Conservation (phyloP, 352 stramenopile genomes). For the Pythium coloratum region DNA sequence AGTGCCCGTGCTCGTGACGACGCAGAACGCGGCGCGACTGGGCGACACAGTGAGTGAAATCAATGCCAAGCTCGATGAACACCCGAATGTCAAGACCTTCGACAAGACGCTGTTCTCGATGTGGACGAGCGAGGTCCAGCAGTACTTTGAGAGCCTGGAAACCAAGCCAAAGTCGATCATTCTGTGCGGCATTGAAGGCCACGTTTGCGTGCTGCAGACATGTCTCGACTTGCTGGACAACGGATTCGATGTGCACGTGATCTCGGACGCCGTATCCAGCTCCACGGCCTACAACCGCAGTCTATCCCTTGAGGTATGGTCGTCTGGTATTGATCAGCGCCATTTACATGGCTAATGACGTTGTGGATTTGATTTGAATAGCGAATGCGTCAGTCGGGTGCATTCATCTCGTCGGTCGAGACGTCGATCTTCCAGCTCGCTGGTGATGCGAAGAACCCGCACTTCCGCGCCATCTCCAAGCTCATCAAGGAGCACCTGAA, state of each 20-base stretch:
- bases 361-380: slow-evolving; percentile 24
- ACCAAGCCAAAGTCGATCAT: slow-evolving; percentile 80
- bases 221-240: slow-evolving; percentile 95
- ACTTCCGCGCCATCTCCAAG: slow-evolving; percentile 93
- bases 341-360: too few relatives aligned
- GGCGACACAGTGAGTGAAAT: slow-evolving; percentile 87
- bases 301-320: slow-evolving; percentile 83
- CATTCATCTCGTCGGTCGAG: slow-evolving; percentile 96
- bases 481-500: slow-evolving; percentile 94
- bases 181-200: slow-evolving; percentile 97
- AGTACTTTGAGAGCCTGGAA: slow-evolving; percentile 59
- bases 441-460: slow-evolving; percentile 85
- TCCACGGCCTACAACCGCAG: slow-evolving; percentile 87
- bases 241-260: slow-evolving; percentile 96
- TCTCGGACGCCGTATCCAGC: slow-evolving; percentile 95
- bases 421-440: slow-evolving; percentile 95
- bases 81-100: slow-evolving; percentile 72
- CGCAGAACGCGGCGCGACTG: slow-evolving; percentile 96
- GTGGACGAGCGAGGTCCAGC: slow-evolving; percentile 92
- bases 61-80: slow-evolving; percentile 45
- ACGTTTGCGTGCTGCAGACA: slow-evolving; percentile 96
- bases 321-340: too few relatives aligned
- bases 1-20: slow-evolving; percentile 93
- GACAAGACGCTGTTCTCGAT: slow-evolving; percentile 99
- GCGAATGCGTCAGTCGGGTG: slow-evolving; percentile 92